Conservation (phyloP, 768 basidiomycete species). For the Rhizopogon sp. region DNA sequence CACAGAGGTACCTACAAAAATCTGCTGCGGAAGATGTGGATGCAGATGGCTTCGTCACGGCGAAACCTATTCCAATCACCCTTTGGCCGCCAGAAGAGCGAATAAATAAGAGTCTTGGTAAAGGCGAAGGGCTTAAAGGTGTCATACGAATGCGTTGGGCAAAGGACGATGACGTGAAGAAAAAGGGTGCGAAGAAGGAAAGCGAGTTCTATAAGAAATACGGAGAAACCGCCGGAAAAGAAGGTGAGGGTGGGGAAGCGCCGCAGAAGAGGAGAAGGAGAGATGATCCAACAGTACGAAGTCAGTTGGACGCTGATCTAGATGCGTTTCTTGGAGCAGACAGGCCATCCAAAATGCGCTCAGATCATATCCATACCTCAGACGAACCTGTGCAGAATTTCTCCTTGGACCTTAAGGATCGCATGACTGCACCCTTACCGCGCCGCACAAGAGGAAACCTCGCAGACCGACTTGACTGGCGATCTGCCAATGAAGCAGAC, state of each 20-base stretch:
- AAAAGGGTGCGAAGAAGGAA: constrained; percentile 63
- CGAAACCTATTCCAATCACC: constrained; percentile 65
- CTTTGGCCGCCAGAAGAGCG: constrained; percentile 80
- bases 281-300: constrained; percentile 25
- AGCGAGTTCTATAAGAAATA: constrained; percentile 81
- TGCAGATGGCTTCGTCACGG: constrained; percentile 53
- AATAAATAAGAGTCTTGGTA: constrained; percentile 66
- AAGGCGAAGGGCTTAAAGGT: constrained; percentile 64
- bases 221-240: constrained; percentile 61
- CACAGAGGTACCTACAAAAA: constrained; percentile 49
- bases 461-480: constrained; percentile 13
- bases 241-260: constrained; percentile 32
- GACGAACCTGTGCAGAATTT: constrained; percentile 47
- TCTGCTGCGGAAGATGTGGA: constrained; percentile 43
- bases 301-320: constrained; percentile 60
- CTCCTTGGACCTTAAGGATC: constrained; percentile 33
- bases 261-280: constrained; percentile 33
- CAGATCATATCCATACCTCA: constrained; percentile 52
- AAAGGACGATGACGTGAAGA: constrained; percentile 64
- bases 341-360: constrained; percentile 60
- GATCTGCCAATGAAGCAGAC: constrained; percentile 18
- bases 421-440: constrained; percentile 44
- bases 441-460: constrained; percentile 24
- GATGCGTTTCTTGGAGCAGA: constrained; percentile 61
- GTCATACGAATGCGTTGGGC: constrained; percentile 76